Evolutionary conservation across 2,329 filamentous ascomycete species (phyloP), one percentile per base, ranked within the genome.

Genomic region (Claviceps purpurea): DNA sequence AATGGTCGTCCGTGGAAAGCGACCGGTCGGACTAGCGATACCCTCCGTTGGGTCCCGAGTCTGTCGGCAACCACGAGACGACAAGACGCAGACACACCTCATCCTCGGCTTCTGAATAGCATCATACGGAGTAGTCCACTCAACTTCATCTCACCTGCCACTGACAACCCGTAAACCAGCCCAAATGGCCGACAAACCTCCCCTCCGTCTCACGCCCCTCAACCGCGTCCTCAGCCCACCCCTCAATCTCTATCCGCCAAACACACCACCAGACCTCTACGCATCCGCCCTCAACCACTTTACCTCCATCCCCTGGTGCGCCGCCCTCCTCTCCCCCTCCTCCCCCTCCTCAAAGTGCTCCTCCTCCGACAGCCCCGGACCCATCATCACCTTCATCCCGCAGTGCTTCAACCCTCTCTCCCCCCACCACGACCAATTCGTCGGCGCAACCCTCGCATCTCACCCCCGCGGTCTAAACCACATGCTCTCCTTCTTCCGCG

Each of bases 291-390:
- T 65, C 26, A 50, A 56, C 38, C 60, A 67, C 59, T 69, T 71
- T 59, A 55, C 54, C 47, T 60, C 64, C 0, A 59, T 67, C 34
- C 62, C 67, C 7, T 70, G 69, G 68, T 68, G 65, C 45, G 59
- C 62, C 38, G 49, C 55, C 13, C 60, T 67, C 26, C 61, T 70
- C 11, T 54, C 54, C 1, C 54, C 53, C 11, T 59, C 40, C 18
- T 10, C 54, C 1, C 54, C 53, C 11, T 59, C 40, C 18, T 10
- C 18, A 22, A 10, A 18, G 1, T 43, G 1, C 41, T 22, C 41
- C n/a, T 13, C 42, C 11, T 14, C 42, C 20, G n/a, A 20, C 20
- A 42, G 7, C 41, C 20, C 40, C 34, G 8, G 26, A 30, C 45
- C 43, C n/a, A 52, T 62, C 18, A 61, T 66, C n/a, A 56, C 62